Evolutionary conservation across 768 basidiomycete genomes (phyloP), one percentile per base, ranked within the genome.

Genomic region (Hericium erinaceus): DNA sequence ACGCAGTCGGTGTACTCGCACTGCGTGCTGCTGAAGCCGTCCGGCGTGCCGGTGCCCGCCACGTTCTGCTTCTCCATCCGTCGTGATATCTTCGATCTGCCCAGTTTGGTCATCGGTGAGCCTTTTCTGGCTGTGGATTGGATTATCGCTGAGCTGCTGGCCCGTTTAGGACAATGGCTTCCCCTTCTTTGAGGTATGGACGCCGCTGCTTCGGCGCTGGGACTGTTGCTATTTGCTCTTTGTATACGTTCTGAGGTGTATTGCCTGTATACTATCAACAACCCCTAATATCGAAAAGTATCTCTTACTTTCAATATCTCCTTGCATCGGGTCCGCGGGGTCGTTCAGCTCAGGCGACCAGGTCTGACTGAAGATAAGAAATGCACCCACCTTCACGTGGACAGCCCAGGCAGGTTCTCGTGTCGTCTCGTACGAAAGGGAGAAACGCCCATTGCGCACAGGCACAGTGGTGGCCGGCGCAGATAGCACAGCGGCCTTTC

Each of bases 11-110:
- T 98, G 55, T 95, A 93, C 70, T 89, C 91, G 58, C 89, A 94
- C 65, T 94, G 92, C 60, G 89, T 93, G 33, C 70, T 97, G 48
- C 79, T 95, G 61, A 93, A 94, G 68, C 89, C 90, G 6, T 80
- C 80, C 26, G 90, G 92, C 15, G 81, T 84, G 2, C 90, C 91
- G 2, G 83, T 98, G 26, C 89, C 92, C 48, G 87, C 93, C 52
- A 90, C 95, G 20, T 95, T 95, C 72, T 97, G 95, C 70, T 97
- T 97, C 69, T 93, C 92, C 56, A 93, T 99, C 68, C 81, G 93
- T 64, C 76, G 95, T 62, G 95, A 98, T 68, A 75, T 95, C 24
- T 94, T 94, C 64, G 92, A 93, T 74, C 73, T 94, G 52, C 92
- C 92, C 10, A 91, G 88, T 69, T 80, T 92, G 59, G 88, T 94